Evolutionary conservation across 495 filamentous ascomycete genomes (phyloP).

Genomic region (Sabuloglossum arenarium): DNA sequence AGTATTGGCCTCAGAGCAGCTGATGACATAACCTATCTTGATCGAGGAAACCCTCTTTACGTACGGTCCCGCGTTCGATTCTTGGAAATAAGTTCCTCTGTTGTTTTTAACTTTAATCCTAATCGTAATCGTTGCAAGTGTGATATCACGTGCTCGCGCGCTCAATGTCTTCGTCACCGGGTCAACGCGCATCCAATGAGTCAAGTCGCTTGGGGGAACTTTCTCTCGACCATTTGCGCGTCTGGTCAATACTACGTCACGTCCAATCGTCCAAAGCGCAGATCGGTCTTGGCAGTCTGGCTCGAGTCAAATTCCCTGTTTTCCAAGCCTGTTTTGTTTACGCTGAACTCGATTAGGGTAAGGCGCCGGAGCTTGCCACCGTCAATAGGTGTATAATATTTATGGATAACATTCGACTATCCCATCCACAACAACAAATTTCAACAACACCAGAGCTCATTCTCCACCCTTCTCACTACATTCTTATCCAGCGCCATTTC

Average conservation of each 20-base stretch:
- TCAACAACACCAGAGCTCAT: no score
- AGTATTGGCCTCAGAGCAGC: no score
- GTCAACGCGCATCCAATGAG: background rate
- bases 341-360: background rate
- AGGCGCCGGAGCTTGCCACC: background rate
- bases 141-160: no score
- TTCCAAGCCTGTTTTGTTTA: background rate
- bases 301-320: no score
- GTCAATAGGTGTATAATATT: background rate
- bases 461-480: background rate
- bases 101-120: no score
- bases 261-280: background rate
- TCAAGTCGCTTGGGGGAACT: no score
- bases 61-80: no score
- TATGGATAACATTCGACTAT: background rate
- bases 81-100: no score
- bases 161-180: background rate
- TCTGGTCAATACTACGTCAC: background rate
- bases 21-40: no score
- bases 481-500: background rate
- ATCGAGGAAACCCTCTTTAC: no score
- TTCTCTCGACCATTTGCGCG: no score
- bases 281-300: background rate
- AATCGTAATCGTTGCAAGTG: no score
- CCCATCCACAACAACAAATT: background rate